Percentiles rank a stretch among this genome's conserved stretches.
These are phyloP conservation scores for Galium porrigens DNA, from an alignment of 305 asterid species.

Conservation along the genomic window DNA sequence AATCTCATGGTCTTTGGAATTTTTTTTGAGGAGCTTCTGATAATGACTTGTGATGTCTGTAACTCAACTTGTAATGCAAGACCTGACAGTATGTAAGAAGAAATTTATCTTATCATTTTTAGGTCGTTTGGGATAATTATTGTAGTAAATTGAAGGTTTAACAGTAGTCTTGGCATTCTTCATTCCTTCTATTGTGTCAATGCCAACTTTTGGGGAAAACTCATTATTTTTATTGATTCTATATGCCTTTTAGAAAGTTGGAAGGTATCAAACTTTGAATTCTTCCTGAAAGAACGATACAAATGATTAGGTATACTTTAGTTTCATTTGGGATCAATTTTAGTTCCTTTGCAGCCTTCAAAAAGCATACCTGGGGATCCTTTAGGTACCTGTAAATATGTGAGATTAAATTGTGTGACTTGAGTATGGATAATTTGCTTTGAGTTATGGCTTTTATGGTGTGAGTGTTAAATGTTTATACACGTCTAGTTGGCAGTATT, in stretches of 20 bases:
- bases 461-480: background rate
- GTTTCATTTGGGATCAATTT: background rate
- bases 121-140: slow-evolving; percentile 9
- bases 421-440: background rate
- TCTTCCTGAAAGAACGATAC: background rate
- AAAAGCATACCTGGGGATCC: background rate
- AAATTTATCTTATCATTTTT: background rate
- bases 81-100: background rate
- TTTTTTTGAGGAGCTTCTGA: slow-evolving; percentile 3
- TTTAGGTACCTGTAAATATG: background rate
- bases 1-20: slow-evolving; percentile 10
- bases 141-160: background rate
- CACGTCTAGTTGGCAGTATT: background rate
- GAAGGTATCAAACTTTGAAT: background rate
- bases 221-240: background rate
- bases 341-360: slow-evolving; percentile 3
- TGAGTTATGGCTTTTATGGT: background rate
- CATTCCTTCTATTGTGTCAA: background rate
- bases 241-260: background rate
- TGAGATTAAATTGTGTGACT: background rate
- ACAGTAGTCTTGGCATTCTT: slow-evolving; percentile 5
- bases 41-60: background rate
- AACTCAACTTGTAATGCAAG: background rate
- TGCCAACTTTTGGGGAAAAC: slow-evolving; percentile 2
- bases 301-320: background rate